Evolutionary conservation across 2,329 filamentous ascomycete species (phyloP), one percentile per base, ranked within the genome.

Genomic region (Fusarium sp.): DNA sequence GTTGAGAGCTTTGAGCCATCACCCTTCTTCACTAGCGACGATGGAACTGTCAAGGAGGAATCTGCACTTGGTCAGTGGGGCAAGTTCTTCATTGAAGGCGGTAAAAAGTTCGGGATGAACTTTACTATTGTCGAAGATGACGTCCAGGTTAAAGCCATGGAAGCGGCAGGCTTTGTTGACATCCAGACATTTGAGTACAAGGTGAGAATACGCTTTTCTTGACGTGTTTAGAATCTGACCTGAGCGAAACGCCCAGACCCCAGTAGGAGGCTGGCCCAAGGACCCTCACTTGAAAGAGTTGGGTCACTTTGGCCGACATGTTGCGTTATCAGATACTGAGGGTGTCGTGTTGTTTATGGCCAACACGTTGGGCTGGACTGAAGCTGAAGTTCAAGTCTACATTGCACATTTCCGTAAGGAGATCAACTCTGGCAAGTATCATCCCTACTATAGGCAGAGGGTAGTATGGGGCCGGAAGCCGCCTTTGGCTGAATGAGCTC

Each of bases 401-500:
- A 64, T 67, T 7, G 60, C 54, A 18, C 68, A 70, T 30, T 37
- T 68, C 7, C 54, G 68, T 11, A 61, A 56, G 8, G 64, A 70
- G 35, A 67, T 64, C 18, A 61, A 61, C 16, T 64, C 65, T 1
- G 41, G 54, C 9, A 70, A 64, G 20, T 34, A 64, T 10, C 58
- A 59, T 23, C 25, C 52, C 1, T 67, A 48, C 6, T 67, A 64
- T 13, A 23, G 64, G 27, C 45, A 64, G 59, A 70, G 56, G 41
- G 37, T 60, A 4, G 59, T 70, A 34, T 70, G 64, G 68, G 68
- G 35, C 5, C 52, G 68, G 9, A 70, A 70, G 27, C 68, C 59
- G 35, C 10, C 56, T 16, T 25, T 16, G 20, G 54, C 27, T 23
- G 50, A 56, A 23, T 27, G 27, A 56, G 30, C 27, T 34, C 5